phyloP scores from a whole-genome alignment of 257 asterid genomes.

The Salvia rosmarinus region DNA sequence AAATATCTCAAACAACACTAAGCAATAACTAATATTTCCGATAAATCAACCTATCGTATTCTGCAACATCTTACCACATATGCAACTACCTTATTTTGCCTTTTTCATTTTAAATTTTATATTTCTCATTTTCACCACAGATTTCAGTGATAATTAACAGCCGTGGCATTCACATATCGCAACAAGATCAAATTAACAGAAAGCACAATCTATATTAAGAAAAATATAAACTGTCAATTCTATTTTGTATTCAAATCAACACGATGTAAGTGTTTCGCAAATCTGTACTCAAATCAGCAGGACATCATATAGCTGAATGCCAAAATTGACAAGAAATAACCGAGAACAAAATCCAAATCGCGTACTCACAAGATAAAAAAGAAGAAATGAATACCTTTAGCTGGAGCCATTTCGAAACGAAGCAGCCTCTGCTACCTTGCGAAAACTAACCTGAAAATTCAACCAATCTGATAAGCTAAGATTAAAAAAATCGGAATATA shows the following conservation, averaged over 20 bases:
- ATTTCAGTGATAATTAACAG: background rate
- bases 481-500: background rate
- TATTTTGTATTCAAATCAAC: background rate
- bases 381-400: constrained; percentile 34
- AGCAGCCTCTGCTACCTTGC: constrained; percentile 14
- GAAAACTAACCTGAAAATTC: constrained; percentile 35
- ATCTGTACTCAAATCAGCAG: background rate
- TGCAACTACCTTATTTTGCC: background rate
- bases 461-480: background rate
- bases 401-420: constrained; percentile 42
- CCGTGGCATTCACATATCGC: background rate
- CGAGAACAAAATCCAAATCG: background rate
- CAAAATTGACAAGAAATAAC: background rate
- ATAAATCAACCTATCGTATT: background rate
- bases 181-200: background rate
- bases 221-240: background rate
- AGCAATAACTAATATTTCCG: background rate
- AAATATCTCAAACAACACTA: background rate
- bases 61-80: background rate
- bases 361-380: background rate
- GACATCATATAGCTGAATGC: background rate
- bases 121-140: background rate
- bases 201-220: background rate
- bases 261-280: background rate
- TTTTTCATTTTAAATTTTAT: background rate